Percentiles rank a stretch among this genome's conserved stretches.
These are phyloP conservation scores for Fistulifera pelliculosa DNA, from an alignment of 108 stramenopile species.

Conservation along the genomic window DNA sequence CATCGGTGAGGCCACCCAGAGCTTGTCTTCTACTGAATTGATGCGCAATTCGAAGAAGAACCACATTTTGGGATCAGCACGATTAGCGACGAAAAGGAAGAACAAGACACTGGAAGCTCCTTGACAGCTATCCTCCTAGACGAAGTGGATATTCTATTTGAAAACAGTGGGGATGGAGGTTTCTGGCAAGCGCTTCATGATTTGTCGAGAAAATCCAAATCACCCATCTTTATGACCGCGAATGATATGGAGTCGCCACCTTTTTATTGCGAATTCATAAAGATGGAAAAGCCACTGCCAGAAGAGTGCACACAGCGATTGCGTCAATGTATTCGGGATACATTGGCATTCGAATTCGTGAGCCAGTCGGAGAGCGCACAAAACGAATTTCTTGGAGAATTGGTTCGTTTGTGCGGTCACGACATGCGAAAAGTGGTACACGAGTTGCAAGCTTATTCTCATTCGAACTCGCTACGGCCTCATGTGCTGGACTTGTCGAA, in stretches of 20 bases:
- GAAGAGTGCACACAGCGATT: constrained; percentile 44
- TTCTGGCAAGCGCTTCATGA: constrained; percentile 66
- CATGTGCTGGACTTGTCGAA: background rate
- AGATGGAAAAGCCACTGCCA: constrained; percentile 32
- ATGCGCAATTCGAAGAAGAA: constrained; percentile 9
- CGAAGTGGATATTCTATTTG: constrained; percentile 74
- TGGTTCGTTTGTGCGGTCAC: constrained; percentile 24
- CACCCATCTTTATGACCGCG: constrained; percentile 76
- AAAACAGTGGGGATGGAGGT: constrained; percentile 53
- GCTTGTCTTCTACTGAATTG: constrained; percentile 51
- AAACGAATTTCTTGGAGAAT: constrained; percentile 13
- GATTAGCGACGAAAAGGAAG: constrained; percentile 29
- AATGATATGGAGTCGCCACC: constrained; percentile 16
- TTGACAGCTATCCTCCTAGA: constrained; percentile 71
- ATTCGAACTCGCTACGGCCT: background rate
- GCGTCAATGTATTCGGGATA: constrained; percentile 20
- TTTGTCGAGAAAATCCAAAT: constrained; percentile 49
- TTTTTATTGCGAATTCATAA: constrained; percentile 25
- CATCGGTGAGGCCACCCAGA: constrained; percentile 73
- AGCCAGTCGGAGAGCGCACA: constrained; percentile 2
- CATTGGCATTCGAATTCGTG: constrained; percentile 22
- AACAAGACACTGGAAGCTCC: constrained; percentile 24
- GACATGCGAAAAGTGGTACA: constrained; percentile 57
- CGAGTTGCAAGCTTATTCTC: constrained; percentile 49
- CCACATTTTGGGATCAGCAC: constrained; percentile 4